A percentile compares a stretch with the other conserved stretches of the same genome.
Evolutionary conservation across 75 land plant genomes (phyloP).

Genomic region (Larix kaempferi): DNA sequence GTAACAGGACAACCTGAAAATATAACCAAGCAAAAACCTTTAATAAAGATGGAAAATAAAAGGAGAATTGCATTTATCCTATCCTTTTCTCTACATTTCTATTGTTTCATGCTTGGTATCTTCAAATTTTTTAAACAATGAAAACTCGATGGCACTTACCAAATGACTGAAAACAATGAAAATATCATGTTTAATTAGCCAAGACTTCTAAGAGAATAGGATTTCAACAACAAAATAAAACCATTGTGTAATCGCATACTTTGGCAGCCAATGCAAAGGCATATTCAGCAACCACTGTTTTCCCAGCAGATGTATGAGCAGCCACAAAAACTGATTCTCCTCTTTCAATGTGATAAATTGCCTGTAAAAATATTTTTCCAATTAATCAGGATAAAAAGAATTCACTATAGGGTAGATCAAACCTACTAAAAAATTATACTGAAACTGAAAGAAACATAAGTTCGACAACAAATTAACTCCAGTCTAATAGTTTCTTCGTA

Average conservation of each 20-base stretch:
- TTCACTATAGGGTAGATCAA: too few species aligned
- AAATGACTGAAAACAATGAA: too few species aligned
- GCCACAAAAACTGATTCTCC: conserved; percentile 99
- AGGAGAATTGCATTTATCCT: too few species aligned
- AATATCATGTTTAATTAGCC: not conserved
- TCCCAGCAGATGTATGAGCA: conserved; percentile 99
- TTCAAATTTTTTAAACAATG: too few species aligned
- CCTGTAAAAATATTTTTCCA: conserved; percentile 36
- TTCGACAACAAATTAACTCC: not conserved
- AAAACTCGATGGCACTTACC: too few species aligned
- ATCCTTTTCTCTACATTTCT: too few species aligned
- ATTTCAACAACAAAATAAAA: not conserved
- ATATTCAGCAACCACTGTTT: conserved; percentile 99
- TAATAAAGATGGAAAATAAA: too few species aligned
- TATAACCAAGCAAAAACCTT: too few species aligned
- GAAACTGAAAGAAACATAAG: not conserved
- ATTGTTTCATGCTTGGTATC: too few species aligned
- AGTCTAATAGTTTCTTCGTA: not conserved
- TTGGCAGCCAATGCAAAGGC: conserved; percentile 97
- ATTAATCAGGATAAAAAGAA: too few species aligned
- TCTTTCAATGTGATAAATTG: conserved; percentile 89
- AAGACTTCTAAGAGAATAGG: not conserved
- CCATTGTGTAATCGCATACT: conserved; percentile 30
- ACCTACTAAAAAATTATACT: too few species aligned
- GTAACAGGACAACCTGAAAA: too few species aligned